Evolutionary conservation across 139 green algal genomes (phyloP).

Genomic region (Picochlorum sp.): DNA sequence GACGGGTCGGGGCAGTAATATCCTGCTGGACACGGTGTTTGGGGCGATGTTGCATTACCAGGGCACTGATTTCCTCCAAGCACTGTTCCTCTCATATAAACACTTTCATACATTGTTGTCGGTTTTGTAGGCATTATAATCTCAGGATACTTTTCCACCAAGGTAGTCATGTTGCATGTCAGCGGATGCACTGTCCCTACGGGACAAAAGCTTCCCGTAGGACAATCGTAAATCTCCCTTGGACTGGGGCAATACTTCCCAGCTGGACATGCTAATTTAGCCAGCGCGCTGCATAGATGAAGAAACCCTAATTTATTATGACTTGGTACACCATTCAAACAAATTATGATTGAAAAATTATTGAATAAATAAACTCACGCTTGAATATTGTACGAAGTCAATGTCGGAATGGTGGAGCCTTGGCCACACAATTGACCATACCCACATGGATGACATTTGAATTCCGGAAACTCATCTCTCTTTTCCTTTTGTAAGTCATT

Average conservation of each 20-base stretch:
- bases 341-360: not conserved
- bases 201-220: constrained; percentile 23
- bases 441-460: constrained; percentile 19
- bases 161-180: constrained; percentile 21
- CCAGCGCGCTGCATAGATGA: constrained; percentile 7
- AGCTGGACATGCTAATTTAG: constrained; percentile 15
- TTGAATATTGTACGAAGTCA: not conserved
- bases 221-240: constrained; percentile 7
- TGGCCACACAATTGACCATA: constrained; percentile 30
- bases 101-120: constrained; percentile 9
- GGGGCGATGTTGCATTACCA: constrained; percentile 11
- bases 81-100: constrained; percentile 18
- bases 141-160: constrained; percentile 5
- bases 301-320: not conserved
- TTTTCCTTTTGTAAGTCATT: no score
- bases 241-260: constrained; percentile 30
- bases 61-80: constrained; percentile 34
- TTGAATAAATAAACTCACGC: not conserved
- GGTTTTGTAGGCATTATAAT: constrained; percentile 1
- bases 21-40: constrained; percentile 5
- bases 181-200: constrained; percentile 11
- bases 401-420: constrained; percentile 14
- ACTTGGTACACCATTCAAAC: not conserved
- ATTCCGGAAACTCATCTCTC: not conserved
- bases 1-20: constrained; percentile 27